These are phyloP conservation scores for Yarrowia osloensis DNA, from an alignment of 805 yeast species.

Conservation along the genomic window DNA sequence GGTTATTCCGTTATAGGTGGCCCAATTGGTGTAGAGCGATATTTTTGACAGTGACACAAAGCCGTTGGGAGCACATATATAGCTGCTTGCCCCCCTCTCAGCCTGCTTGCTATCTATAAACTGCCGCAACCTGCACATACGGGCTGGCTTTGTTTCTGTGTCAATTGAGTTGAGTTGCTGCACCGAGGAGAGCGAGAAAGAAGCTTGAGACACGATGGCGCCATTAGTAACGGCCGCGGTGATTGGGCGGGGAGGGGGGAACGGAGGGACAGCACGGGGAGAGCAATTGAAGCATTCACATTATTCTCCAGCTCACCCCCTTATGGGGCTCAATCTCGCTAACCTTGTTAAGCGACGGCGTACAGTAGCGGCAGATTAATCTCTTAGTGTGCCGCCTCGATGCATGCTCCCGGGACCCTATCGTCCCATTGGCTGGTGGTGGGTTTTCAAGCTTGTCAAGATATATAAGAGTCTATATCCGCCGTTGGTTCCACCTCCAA, in stretches of 20 bases:
- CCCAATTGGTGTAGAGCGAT: too few species aligned
- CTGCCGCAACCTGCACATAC: not conserved
- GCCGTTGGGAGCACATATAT: not conserved
- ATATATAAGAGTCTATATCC: too few species aligned
- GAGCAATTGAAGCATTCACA: too few species aligned
- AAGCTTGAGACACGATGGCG: conserved; percentile 21
- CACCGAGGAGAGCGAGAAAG: conserved; percentile 2
- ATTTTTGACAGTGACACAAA: not conserved
- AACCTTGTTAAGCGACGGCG: conserved; percentile 19
- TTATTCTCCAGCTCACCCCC: too few species aligned
- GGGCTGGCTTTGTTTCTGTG: too few species aligned
- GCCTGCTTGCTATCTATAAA: too few species aligned
- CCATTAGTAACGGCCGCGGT: not conserved
- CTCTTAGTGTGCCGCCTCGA: conserved; percentile 30
- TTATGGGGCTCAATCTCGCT: not conserved
- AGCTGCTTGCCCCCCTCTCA: too few species aligned
- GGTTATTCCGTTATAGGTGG: too few species aligned
- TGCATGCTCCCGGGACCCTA: conserved; percentile 19
- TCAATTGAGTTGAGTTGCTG: conserved; percentile 27
- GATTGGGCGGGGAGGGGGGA: not conserved
- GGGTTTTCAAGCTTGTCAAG: too few species aligned
- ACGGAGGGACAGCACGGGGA: too few species aligned
- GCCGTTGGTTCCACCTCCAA: too few species aligned
- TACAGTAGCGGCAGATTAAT: too few species aligned
- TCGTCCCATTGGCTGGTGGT: conserved; percentile 20